These are phyloP conservation scores for Venturia nashicola DNA, from an alignment of 2,329 filamentous ascomycete genomes.

Conservation along the genomic window DNA sequence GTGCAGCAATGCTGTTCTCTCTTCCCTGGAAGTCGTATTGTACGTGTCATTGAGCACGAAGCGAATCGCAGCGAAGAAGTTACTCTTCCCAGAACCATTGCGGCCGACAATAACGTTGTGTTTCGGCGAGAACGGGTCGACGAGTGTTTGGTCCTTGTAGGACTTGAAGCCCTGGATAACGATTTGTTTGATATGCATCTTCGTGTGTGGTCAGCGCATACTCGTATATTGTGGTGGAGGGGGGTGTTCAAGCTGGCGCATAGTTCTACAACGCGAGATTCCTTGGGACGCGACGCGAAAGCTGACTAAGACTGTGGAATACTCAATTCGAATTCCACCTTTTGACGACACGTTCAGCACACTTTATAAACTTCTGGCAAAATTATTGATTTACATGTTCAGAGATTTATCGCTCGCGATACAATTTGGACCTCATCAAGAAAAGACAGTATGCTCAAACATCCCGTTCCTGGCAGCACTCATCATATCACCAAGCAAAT, in stretches of 20 bases:
- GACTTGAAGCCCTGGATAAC: conserved; percentile 99
- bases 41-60: conserved; percentile 98
- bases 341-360: no score
- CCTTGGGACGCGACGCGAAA: not conserved
- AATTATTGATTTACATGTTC: not conserved
- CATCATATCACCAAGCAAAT: no score
- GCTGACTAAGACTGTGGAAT: not conserved
- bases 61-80: conserved; percentile 97
- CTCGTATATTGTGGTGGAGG: no score
- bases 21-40: conserved; percentile 87
- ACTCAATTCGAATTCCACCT: not conserved
- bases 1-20: conserved; percentile 80
- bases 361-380: not conserved
- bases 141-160: conserved; percentile 99
- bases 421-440: not conserved
- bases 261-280: not conserved
- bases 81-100: conserved; percentile 98
- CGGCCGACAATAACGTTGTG: conserved; percentile 98
- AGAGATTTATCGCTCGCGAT: not conserved
- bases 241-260: not conserved
- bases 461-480: not conserved
- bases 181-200: conserved; percentile 92
- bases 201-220: not conserved
- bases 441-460: not conserved
- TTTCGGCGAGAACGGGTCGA: conserved; percentile 93